Evolutionary conservation across 805 yeast species (phyloP).

Genomic region (Saccharomycopsis synnaedendra): DNA sequence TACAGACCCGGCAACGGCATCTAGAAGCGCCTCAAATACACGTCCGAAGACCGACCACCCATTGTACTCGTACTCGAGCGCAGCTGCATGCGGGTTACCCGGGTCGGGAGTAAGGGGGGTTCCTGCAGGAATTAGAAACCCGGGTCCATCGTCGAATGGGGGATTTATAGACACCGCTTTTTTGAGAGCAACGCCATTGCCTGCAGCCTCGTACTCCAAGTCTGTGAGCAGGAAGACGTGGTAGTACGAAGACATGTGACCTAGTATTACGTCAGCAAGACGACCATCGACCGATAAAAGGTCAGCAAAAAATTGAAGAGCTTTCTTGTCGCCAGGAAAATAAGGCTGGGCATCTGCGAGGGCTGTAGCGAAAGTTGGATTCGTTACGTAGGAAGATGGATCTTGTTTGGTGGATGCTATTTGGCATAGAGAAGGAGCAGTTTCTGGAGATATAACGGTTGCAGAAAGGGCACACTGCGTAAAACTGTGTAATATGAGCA

Average conservation of each 20-base stretch:
- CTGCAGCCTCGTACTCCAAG: slow-evolving; percentile 17
- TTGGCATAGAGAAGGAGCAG: no score
- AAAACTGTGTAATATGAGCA: no score
- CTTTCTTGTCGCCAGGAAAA: slow-evolving; percentile 45
- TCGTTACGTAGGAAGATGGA: no score
- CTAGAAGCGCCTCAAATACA: slow-evolving; percentile 34
- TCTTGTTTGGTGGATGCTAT: no score
- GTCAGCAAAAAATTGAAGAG: slow-evolving; percentile 48
- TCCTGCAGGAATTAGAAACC: not conserved
- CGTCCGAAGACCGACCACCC: slow-evolving; percentile 88
- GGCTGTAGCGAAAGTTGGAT: no score
- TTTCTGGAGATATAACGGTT: no score
- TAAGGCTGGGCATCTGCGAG: slow-evolving; percentile 48
- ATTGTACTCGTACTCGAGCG: slow-evolving; percentile 62
- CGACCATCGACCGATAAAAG: slow-evolving; percentile 52
- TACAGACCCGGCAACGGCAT: no score
- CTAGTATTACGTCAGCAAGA: slow-evolving; percentile 55
- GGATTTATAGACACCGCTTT: slow-evolving; percentile 40
- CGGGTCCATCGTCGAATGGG: slow-evolving; percentile 32
- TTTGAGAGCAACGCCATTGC: slow-evolving; percentile 41
- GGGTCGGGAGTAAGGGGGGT: not conserved
- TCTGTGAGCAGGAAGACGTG: slow-evolving; percentile 21
- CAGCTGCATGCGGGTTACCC: slow-evolving; percentile 28
- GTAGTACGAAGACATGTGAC: slow-evolving; percentile 51
- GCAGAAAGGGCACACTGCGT: no score